Base-by-base conservation (phyloP, 2,329 filamentous ascomycete genomes). In the Trichoderma harzianum region DNA sequence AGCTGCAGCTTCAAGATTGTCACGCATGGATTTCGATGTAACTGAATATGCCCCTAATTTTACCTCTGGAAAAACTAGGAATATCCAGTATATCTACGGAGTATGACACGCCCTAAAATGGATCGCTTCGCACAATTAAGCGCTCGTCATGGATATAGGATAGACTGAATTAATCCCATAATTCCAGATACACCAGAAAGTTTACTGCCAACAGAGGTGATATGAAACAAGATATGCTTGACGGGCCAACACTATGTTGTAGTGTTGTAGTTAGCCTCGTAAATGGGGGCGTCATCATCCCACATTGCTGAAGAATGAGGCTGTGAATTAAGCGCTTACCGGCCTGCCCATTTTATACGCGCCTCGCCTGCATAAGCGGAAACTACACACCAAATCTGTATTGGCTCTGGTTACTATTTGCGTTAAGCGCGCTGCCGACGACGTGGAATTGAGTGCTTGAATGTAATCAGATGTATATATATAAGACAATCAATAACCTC, bases 381-480 rank as follows among this genome's bases (percentile, higher is more conserved):
- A 65, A 51, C 34, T 28, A 21, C 53, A 34, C 1, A 1, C 55
- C 55, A 18, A n/a, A 32, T 58, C 10, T 14, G 14, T 3, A 32
- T 24, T 32, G n/a, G 28, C 3, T 34, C 28, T 16, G n/a, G 0
- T 1, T 53, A 53, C 11, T 12, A 24, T 53, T 24, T 14, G 21
- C 2, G 21, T 7, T 53, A 53, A 53, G 47, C 47, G 43, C 43
- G 5, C 47, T 24, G n/a, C 1, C 11, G 11, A 51, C n/a, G 11
- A 57, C 3, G 1, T 18, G 7, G 24, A n/a, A 5, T 14, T 21
- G 5, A 14, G 24, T 2, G 0, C 5, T 12, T 12, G 11, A 0
- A 21, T 3, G n/a, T 14, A 51, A 2, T 51, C 11, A 24, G 21
- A 51, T 12, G 0, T 11, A 3, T 21, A 3, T 34, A 32, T 32